Base-by-base conservation (phyloP, 2,329 filamentous ascomycete genomes). In the Emericellopsis atlantica region DNA sequence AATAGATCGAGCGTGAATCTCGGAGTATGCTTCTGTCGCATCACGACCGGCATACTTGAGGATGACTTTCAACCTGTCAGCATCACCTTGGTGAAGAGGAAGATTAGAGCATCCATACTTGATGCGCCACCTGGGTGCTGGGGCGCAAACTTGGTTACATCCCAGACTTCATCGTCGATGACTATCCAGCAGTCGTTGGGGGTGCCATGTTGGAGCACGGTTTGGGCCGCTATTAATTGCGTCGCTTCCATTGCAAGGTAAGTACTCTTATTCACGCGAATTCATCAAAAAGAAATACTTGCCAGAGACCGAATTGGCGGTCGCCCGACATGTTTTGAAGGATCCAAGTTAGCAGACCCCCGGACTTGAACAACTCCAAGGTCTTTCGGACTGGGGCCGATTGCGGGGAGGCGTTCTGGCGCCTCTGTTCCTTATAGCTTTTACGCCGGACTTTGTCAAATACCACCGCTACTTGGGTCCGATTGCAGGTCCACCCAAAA, bases 91-190 rank as follows among this genome's bases (percentile, higher is more conserved):
- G 6, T 6, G 31, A 32, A 6, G 31, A 32, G 6, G 6, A 3
- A 32, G 6, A 21, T 40, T 9, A 11, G 16, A 32, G 14, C 11
- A 11, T 40, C 36, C 32, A 22, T 35, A 41, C 40, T 43, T 21
- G 5, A 35, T 31, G 34, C 37, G 15, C 61, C 60, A 16, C 60
- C 61, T 2, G 59, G 59, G 35, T 62, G 60, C n/a, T 54, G 46
- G 4, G 49, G 48, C 9, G 76, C 65, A 54, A 85, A 84, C 14
- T 74, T 67, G 21, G 75, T 79, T 36, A 85, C 60, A 55, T 84
- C 77, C 65, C 78, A 84, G 39, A 83, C 76, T 46, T 70, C 64
- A 40, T 69, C 69, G 51, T 83, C 70, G 33, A 84, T 69, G 26
- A 82, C 76, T 45, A 83, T 70, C 80, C 80, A 84, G 51, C 73